phyloP scores from a whole-genome alignment of 495 filamentous ascomycete species.

The Clohesyomyces aquaticus region DNA sequence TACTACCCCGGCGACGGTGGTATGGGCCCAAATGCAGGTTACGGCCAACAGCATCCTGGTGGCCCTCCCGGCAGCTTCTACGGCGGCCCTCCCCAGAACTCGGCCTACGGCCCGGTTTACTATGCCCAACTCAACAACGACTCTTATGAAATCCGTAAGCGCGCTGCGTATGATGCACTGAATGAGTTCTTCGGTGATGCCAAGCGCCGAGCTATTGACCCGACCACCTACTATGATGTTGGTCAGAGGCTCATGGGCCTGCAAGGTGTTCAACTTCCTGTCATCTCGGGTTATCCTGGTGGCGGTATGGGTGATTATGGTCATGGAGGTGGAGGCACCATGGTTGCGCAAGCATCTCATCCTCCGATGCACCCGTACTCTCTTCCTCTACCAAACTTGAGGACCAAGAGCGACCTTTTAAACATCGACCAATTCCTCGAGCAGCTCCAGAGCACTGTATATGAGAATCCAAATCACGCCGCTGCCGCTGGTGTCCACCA shows the following conservation, averaged over 20 bases:
- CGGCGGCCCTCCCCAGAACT: slow-evolving; percentile 58
- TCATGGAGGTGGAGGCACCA: slow-evolving; percentile 28
- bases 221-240: slow-evolving; percentile 78
- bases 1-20: slow-evolving; percentile 45
- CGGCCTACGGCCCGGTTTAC: slow-evolving; percentile 71
- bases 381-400: slow-evolving; percentile 81
- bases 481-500: slow-evolving; percentile 75
- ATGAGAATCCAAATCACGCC: slow-evolving; percentile 81
- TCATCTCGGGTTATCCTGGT: slow-evolving; percentile 49
- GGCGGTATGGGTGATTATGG: slow-evolving; percentile 36
- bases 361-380: slow-evolving; percentile 66
- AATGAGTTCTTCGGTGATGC: slow-evolving; percentile 92
- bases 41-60: slow-evolving; percentile 39
- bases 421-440: slow-evolving; percentile 92
- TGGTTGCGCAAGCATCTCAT: slow-evolving; percentile 32
- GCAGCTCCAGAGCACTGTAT: slow-evolving; percentile 92
- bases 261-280: slow-evolving; percentile 69
- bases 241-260: slow-evolving; percentile 77
- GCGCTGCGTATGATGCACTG: slow-evolving; percentile 79
- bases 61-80: slow-evolving; percentile 56
- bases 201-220: slow-evolving; percentile 87
- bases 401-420: slow-evolving; percentile 89
- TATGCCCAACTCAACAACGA: slow-evolving; percentile 60
- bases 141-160: slow-evolving; percentile 71
- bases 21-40: slow-evolving; percentile 37